A percentile compares a stretch with the other conserved stretches of the same genome.
Conservation (phyloP, 768 basidiomycete genomes). For the Holtermanniella nyarrowii region DNA sequence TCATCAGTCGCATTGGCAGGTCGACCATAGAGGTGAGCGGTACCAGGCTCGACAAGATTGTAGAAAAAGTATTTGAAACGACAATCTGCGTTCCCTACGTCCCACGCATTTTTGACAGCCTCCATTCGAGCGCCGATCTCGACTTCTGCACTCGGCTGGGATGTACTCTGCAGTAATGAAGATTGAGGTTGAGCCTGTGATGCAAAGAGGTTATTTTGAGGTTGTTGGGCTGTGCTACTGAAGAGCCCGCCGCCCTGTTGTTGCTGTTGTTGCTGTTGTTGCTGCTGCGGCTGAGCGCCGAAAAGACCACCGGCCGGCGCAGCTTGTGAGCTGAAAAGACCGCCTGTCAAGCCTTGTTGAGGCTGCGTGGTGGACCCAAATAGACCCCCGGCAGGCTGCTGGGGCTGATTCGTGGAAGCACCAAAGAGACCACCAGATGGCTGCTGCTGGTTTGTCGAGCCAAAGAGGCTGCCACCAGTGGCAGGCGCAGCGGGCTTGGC, state of each 20-base stretch:
- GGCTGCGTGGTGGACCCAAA: not conserved
- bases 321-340: not conserved
- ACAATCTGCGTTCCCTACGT: constrained; percentile 25
- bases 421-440: constrained; percentile 6
- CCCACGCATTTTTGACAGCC: constrained; percentile 33
- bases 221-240: constrained; percentile 5
- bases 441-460: constrained; percentile 13
- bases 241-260: constrained; percentile 7
- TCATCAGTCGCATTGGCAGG: constrained; percentile 35
- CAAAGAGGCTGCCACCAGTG: constrained; percentile 8
- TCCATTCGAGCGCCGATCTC: constrained; percentile 34
- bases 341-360: constrained; percentile 6
- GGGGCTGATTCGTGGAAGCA: constrained; percentile 1
- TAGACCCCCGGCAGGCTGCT: not conserved
- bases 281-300: not conserved
- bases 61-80: constrained; percentile 39
- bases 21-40: constrained; percentile 30
- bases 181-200: constrained; percentile 2
- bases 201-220: not conserved
- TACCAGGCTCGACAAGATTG: constrained; percentile 36
- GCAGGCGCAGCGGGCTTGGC: not conserved
- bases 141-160: constrained; percentile 15
- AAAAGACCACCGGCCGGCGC: constrained; percentile 1
- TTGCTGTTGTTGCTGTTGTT: constrained; percentile 4
- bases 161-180: not conserved